Percentiles rank a stretch among this genome's conserved stretches.
These are phyloP conservation scores for Pelargonium myrrhifolium DNA, from an alignment of 441 rosid species.

Conservation along the genomic window DNA sequence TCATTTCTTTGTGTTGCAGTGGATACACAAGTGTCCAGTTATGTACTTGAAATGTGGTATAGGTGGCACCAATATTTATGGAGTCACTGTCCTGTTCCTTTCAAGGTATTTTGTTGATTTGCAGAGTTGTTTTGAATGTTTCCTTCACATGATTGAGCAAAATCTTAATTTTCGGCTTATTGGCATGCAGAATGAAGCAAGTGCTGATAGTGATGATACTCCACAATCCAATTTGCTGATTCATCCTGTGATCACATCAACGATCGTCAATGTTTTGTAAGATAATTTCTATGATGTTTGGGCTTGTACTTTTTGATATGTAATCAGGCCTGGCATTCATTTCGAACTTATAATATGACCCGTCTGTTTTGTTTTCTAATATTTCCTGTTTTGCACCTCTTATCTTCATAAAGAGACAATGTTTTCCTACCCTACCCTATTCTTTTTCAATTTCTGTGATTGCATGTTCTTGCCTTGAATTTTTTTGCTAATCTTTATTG, in stretches of 20 bases:
- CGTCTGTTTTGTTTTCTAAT: not conserved
- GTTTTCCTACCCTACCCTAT: no score
- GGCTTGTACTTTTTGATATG: not conserved
- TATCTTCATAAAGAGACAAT: no score
- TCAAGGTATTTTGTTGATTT: constrained; percentile 37
- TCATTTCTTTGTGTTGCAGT: constrained; percentile 35
- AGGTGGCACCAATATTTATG: constrained; percentile 90
- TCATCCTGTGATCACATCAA: constrained; percentile 55
- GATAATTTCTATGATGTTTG: constrained; percentile 23
- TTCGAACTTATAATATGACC: not conserved
- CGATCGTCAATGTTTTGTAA: constrained; percentile 55
- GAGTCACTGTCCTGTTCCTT: constrained; percentile 40
- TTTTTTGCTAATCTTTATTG: not conserved
- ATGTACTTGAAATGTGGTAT: constrained; percentile 89
- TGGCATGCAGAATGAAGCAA: constrained; percentile 44
- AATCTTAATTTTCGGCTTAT: constrained; percentile 20
- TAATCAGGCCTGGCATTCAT: not conserved
- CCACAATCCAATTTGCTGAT: constrained; percentile 51
- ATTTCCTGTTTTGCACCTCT: not conserved
- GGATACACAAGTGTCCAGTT: constrained; percentile 48
- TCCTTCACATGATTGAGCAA: constrained; percentile 1
- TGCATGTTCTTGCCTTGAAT: no score
- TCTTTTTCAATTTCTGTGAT: no score
- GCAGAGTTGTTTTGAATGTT: not conserved
- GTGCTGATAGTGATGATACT: constrained; percentile 28